Conservation (phyloP, 1,139 yeast genomes). For the Hyphopichia buzzinii region DNA sequence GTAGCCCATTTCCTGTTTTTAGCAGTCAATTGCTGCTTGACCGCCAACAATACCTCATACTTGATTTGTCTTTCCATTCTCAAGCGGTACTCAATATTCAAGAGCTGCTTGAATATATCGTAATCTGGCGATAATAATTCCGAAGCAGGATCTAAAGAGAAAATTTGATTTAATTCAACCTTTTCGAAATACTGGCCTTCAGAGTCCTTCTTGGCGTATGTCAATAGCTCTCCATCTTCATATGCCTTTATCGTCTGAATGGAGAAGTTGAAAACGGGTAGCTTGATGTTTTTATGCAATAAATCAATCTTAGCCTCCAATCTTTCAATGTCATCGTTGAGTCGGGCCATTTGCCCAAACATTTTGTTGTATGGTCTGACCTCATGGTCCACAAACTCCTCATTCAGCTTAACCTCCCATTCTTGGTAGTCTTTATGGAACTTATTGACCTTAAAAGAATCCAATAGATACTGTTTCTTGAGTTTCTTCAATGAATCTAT, state of each 20-base stretch:
- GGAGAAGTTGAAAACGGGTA: constrained; percentile 33
- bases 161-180: constrained; percentile 21
- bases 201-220: constrained; percentile 11
- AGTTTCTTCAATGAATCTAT: constrained; percentile 3
- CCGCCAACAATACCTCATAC: constrained; percentile 33
- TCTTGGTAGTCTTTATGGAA: constrained; percentile 30
- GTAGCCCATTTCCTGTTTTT: constrained; percentile 41
- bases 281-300: constrained; percentile 20
- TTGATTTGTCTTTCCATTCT: constrained; percentile 33
- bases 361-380: constrained; percentile 29
- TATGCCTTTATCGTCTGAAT: constrained; percentile 26
- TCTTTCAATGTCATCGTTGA: constrained; percentile 24
- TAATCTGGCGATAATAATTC: constrained; percentile 29
- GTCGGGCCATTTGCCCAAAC: constrained; percentile 28
- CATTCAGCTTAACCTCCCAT: constrained; percentile 25
- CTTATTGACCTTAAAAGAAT: constrained; percentile 33
- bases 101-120: constrained; percentile 26
- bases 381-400: constrained; percentile 22
- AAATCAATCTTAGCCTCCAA: constrained; percentile 24
- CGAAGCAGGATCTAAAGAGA: constrained; percentile 26
- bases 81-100: constrained; percentile 34
- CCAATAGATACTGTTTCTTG: constrained; percentile 26
- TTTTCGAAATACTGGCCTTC: constrained; percentile 15
- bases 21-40: constrained; percentile 29
- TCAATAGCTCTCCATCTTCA: constrained; percentile 20